Percentiles rank a stretch among this genome's conserved stretches.
Evolutionary conservation across 495 filamentous ascomycete species (phyloP).

Genomic region (Xylaria nigripes): DNA sequence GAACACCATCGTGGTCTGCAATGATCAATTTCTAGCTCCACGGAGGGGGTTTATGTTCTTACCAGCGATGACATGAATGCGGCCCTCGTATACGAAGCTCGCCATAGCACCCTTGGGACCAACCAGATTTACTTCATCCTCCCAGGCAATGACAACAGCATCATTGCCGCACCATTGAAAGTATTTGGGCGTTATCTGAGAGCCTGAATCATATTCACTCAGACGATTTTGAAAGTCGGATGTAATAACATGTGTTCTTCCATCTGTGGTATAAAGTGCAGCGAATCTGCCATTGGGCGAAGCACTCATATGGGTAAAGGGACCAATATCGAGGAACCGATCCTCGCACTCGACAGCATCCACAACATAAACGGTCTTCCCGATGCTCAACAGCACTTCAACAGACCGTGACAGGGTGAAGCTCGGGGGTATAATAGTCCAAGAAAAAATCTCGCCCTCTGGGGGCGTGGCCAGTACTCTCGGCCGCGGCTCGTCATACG

Average conservation of each 20-base stretch:
- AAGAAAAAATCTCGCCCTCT: constrained; percentile 72
- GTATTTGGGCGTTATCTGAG: constrained; percentile 76
- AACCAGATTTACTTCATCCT: constrained; percentile 95
- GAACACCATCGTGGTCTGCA: constrained; percentile 79
- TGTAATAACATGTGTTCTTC: constrained; percentile 86
- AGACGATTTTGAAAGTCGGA: constrained; percentile 87
- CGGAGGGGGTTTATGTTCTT: constrained; percentile 30
- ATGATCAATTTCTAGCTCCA: constrained; percentile 54
- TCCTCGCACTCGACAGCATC: constrained; percentile 88
- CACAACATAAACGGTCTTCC: constrained; percentile 73
- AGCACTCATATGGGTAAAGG: constrained; percentile 81
- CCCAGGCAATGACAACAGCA: constrained; percentile 90
- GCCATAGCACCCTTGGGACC: constrained; percentile 73
- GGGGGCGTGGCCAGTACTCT: constrained; percentile 72
- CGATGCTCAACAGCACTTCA: constrained; percentile 83
- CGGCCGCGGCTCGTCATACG: constrained; percentile 85
- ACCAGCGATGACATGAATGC: constrained; percentile 83
- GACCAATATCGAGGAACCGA: constrained; percentile 78
- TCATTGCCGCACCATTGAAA: constrained; percentile 96
- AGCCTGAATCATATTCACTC: constrained; percentile 84
- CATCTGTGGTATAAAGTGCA: constrained; percentile 75
- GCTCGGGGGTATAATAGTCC: constrained; percentile 81
- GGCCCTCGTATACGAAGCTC: constrained; percentile 82
- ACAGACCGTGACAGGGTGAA: constrained; percentile 91
- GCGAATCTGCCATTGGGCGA: constrained; percentile 87